These are phyloP conservation scores for California macrophylla DNA, from an alignment of 441 rosid genomes.

Conservation along the genomic window DNA sequence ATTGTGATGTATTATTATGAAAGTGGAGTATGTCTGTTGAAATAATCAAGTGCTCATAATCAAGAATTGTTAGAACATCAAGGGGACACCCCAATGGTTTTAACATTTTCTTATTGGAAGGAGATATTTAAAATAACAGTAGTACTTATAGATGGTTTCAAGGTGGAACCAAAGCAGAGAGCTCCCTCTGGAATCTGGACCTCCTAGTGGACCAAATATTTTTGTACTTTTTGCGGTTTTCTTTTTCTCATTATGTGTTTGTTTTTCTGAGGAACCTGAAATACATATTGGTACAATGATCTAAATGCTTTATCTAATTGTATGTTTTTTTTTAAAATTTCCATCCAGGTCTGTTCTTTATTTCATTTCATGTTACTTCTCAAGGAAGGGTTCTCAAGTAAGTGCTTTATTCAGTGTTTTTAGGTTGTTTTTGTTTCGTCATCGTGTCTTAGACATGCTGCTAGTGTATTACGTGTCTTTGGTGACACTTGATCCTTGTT, in stretches of 20 bases:
- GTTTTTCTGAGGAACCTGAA: neutral
- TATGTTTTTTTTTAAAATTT: conserved; percentile 22
- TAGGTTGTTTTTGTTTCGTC: conserved; percentile 7
- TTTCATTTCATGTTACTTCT: conserved; percentile 72
- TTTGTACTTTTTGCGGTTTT: neutral
- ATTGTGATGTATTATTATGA: neutral
- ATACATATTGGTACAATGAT: conserved; percentile 2
- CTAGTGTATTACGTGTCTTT: conserved; percentile 5
- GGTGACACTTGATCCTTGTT: conserved; percentile 3
- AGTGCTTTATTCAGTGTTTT: conserved; percentile 27
- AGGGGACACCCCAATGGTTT: neutral
- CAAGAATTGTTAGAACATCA: neutral
- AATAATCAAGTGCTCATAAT: neutral
- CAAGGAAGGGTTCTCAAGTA: conserved; percentile 79
- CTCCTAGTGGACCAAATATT: neutral
- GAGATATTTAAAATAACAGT: neutral
- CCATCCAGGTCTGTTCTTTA: conserved; percentile 67
- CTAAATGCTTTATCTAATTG: conserved; percentile 16
- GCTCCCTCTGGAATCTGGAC: neutral
- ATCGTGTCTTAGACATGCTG: neutral
- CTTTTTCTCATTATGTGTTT: neutral
- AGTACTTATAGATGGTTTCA: neutral
- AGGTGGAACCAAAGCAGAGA: neutral
- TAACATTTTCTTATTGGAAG: neutral
- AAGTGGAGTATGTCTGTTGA: neutral